phyloP scores from a whole-genome alignment of 2,329 filamentous ascomycete genomes.

The Sporothrix variecibatus region DNA sequence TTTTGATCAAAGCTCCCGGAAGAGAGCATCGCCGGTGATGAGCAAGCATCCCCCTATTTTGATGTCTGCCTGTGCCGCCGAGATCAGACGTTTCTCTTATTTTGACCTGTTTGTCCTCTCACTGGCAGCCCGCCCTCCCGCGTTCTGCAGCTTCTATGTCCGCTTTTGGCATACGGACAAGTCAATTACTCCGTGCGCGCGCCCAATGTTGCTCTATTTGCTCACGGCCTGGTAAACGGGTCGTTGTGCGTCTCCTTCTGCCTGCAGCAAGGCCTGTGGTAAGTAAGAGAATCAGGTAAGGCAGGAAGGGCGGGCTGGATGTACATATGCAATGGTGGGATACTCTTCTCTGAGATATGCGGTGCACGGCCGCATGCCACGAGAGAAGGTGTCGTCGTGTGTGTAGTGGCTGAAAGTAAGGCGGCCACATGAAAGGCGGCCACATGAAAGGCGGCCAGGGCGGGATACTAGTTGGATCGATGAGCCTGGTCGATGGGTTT shows the following conservation, averaged over 20 bases:
- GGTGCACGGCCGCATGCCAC: slow-evolving; percentile 9
- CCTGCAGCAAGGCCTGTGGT: not conserved
- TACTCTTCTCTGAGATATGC: not conserved
- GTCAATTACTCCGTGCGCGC: not conserved
- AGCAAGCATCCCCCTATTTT: not conserved
- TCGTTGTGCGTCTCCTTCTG: not conserved
- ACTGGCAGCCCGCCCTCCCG: not conserved
- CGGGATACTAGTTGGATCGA: not conserved
- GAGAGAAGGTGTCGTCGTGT: slow-evolving; percentile 18
- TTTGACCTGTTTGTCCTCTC: not conserved
- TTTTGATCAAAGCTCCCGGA: not conserved
- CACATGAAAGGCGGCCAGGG: slow-evolving; percentile 1
- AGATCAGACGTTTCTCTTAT: slow-evolving; percentile 9
- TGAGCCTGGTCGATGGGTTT: not conserved
- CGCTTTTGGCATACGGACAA: not conserved
- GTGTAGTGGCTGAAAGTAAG: not conserved
- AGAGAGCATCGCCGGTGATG: not conserved
- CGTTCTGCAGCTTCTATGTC: not conserved
- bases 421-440: not conserved
- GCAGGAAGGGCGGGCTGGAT: not conserved
- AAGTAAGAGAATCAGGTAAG: not conserved
- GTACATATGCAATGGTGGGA: not conserved
- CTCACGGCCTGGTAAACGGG: slow-evolving; percentile 14
- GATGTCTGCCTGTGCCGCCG: not conserved
- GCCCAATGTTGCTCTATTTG: not conserved